Percentiles rank a stretch among this genome's conserved stretches.
Conservation (phyloP, 495 filamentous ascomycete species). For the Annulohypoxylon moriforme region DNA sequence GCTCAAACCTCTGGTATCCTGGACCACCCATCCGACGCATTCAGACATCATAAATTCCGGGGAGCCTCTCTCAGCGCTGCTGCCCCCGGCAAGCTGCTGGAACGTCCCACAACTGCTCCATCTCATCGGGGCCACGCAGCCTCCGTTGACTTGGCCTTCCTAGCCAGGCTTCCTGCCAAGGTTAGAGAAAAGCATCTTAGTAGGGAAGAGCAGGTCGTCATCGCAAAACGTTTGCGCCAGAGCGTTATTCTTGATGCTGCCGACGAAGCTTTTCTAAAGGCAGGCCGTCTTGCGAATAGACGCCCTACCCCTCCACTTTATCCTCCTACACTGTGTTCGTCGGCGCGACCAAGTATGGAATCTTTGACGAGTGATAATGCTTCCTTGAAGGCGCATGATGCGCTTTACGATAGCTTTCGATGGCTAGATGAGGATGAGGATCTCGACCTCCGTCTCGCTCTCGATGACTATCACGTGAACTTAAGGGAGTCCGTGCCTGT, state of each 20-base stretch:
- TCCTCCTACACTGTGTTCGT: slow-evolving; percentile 45
- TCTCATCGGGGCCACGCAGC: slow-evolving; percentile 53
- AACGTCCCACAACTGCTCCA: slow-evolving; percentile 43
- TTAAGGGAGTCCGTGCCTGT: slow-evolving; percentile 54
- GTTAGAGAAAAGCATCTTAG: slow-evolving; percentile 77
- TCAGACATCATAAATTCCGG: slow-evolving; percentile 53
- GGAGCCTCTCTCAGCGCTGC: slow-evolving; percentile 55
- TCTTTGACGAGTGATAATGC: slow-evolving; percentile 44
- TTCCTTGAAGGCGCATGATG: slow-evolving; percentile 37
- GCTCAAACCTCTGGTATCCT: slow-evolving; percentile 62
- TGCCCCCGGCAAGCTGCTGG: slow-evolving; percentile 51
- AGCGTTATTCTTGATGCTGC: slow-evolving; percentile 76
- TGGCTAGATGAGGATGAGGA: slow-evolving; percentile 85
- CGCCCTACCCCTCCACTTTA: slow-evolving; percentile 47
- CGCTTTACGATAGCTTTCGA: slow-evolving; percentile 75
- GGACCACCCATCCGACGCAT: slow-evolving; percentile 47
- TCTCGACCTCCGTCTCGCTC: slow-evolving; percentile 72
- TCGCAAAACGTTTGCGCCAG: slow-evolving; percentile 66
- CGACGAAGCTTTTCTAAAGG: slow-evolving; percentile 71
- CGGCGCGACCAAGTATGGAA: slow-evolving; percentile 52
- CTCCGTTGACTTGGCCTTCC: slow-evolving; percentile 76
- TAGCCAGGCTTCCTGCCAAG: slow-evolving; percentile 75
- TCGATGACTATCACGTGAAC: slow-evolving; percentile 66
- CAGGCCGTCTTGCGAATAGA: slow-evolving; percentile 56
- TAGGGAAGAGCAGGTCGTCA: slow-evolving; percentile 74